Evolutionary conservation across 2,329 filamentous ascomycete species (phyloP).

Genomic region (Diaporthe destruens): DNA sequence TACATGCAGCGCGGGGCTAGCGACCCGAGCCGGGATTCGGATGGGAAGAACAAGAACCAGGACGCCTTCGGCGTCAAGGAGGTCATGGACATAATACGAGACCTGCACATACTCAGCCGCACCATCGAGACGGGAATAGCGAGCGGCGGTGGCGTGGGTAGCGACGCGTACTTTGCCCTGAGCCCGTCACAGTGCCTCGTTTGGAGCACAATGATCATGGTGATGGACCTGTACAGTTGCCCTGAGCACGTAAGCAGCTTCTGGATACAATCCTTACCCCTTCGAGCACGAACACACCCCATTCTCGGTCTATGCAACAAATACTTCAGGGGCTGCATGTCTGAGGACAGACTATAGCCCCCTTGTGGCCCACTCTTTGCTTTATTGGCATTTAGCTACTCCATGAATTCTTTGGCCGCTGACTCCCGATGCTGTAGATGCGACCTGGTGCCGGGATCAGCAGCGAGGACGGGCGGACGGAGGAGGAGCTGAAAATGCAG

Average conservation of each 20-base stretch:
- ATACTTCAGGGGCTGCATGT: too few relatives aligned
- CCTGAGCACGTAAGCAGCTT: constrained; percentile 43
- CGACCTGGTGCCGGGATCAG: constrained; percentile 43
- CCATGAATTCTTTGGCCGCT: too few relatives aligned
- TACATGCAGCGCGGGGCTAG: neutral
- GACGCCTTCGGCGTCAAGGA: constrained; percentile 42
- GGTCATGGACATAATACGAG: constrained; percentile 43
- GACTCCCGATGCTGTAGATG: constrained; percentile 30
- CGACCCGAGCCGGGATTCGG: neutral
- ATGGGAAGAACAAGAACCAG: constrained; percentile 2
- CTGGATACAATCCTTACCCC: too few relatives aligned
- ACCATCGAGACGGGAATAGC: constrained; percentile 40
- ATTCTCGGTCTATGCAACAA: too few relatives aligned
- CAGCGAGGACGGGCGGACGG: constrained; percentile 53
- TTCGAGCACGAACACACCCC: too few relatives aligned
- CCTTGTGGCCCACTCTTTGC: too few relatives aligned
- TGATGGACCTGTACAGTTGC: constrained; percentile 55
- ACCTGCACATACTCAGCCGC: constrained; percentile 39
- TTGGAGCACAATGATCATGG: constrained; percentile 45
- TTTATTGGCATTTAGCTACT: too few relatives aligned
- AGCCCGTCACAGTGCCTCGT: constrained; percentile 43
- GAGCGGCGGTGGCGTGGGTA: constrained; percentile 22
- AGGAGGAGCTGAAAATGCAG: constrained; percentile 50
- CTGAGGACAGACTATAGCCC: too few relatives aligned
- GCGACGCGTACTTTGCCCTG: constrained; percentile 37